Conservation (phyloP, 148 eudicot species). For the Rhododendron mucronatum region DNA sequence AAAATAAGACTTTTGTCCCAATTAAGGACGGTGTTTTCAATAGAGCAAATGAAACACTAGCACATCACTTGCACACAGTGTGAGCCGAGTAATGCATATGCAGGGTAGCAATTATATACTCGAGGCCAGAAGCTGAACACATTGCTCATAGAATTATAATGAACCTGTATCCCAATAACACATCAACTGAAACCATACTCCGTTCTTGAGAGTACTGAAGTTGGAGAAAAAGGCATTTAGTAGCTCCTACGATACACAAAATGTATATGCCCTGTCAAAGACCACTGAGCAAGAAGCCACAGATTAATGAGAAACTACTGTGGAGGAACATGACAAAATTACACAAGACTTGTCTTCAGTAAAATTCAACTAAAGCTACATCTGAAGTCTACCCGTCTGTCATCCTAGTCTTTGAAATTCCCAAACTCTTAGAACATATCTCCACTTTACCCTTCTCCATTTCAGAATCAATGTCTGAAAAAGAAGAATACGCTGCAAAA, state of each 20-base stretch:
- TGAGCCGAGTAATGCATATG: too few relatives aligned
- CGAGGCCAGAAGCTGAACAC: background rate
- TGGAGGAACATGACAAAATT: background rate
- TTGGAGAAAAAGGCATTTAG: background rate
- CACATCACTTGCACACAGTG: background rate
- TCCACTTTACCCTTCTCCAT: constrained; percentile 5
- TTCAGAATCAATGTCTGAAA: constrained; percentile 31
- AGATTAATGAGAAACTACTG: background rate
- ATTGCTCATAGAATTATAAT: background rate
- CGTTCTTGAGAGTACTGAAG: background rate
- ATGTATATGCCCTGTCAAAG: background rate
- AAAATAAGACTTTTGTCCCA: background rate
- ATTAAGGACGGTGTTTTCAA: background rate
- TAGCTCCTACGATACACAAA: background rate
- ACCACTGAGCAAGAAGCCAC: background rate
- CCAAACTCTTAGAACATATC: background rate
- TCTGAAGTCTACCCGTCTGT: background rate
- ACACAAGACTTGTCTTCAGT: background rate
- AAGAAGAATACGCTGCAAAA: constrained; percentile 26
- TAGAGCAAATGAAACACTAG: background rate
- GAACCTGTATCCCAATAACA: background rate
- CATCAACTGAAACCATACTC: background rate
- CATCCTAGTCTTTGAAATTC: background rate
- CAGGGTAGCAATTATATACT: background rate
- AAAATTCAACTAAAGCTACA: background rate